Base-by-base conservation (phyloP, 2,329 filamentous ascomycete species). In the Arthroderma uncinatum region DNA sequence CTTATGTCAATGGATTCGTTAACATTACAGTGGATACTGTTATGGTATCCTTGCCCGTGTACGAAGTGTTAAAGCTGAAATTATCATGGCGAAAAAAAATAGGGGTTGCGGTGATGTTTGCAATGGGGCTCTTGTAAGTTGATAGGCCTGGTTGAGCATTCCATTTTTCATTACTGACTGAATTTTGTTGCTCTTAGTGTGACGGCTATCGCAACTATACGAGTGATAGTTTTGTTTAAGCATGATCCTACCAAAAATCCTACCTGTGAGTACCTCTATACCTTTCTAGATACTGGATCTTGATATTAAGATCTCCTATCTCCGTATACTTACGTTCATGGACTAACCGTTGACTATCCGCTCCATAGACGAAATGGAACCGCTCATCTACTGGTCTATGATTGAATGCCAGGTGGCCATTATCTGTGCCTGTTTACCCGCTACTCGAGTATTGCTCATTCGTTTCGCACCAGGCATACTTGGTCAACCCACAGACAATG, bases 11-110 rank as follows among this genome's bases (percentile, higher is more conserved):
- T 25, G 60, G 57, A 1, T 56, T 62, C 7, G 62, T 64, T 36
- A 65, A 65, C 25, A 64, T 65, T 25, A 53, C 54, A 4, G 62
- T 63, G 7, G 63, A 65, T 25, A 44, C 57, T 1, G 28, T 62
- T 37, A 65, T 65, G 56, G 62, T 65, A 9, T n/a, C 57, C 14
- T 56, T 63, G 54, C 63, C 63, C 4, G 44, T 65, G 5, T 65
- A 63, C 33, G 62, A 65, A 21, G 61, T 65, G 5, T 6, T 55
- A 9, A 63, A 63, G 56, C 44, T 65, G 58, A 61, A 64, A 33
- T 34, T 65, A 28, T 59, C 57, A 0, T 19, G 16, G 36, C 54
- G 50, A 2, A 63, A 62, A 53, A 65, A 64, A 25, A 7, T 62
- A 1, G 61, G 59, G 36, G 53, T 55, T 23, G 36, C 16, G 6